These are phyloP conservation scores for Xylariaceae sp. DNA, from an alignment of 2,329 filamentous ascomycete species.

Conservation along the genomic window DNA sequence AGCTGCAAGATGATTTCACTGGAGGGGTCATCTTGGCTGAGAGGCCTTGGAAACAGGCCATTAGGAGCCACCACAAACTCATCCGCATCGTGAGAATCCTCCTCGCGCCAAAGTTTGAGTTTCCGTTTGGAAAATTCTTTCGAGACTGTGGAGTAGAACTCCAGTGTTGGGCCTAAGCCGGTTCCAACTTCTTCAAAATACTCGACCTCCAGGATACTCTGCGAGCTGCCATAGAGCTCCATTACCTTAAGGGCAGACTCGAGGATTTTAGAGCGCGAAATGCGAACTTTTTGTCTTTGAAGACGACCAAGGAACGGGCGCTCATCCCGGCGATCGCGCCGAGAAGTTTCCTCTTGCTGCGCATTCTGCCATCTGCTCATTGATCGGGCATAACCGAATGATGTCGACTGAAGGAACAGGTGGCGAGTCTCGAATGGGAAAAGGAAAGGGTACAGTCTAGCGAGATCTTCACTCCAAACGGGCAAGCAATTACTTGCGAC, in stretches of 20 bases:
- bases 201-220: constrained; percentile 93
- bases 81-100: constrained; percentile 65
- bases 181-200: constrained; percentile 99
- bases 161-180: constrained; percentile 87
- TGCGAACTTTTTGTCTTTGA: constrained; percentile 96
- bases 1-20: constrained; percentile 84
- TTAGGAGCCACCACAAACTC: constrained; percentile 82
- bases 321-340: constrained; percentile 82
- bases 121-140: constrained; percentile 98
- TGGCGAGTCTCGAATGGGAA: constrained; percentile 98
- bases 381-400: constrained; percentile 93
- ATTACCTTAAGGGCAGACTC: constrained; percentile 98
- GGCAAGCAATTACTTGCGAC: constrained; percentile 96
- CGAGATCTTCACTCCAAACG: constrained; percentile 92
- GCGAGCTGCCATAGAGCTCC: constrained; percentile 95
- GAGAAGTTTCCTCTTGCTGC: constrained; percentile 73
- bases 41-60: constrained; percentile 86
- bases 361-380: constrained; percentile 98
- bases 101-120: constrained; percentile 92
- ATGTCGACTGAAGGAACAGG: constrained; percentile 94
- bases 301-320: constrained; percentile 85
- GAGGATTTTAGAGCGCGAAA: constrained; percentile 87
- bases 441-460: constrained; percentile 89
- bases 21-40: constrained; percentile 75
- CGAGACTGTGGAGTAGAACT: constrained; percentile 97